Conservation (phyloP, 1,139 yeast genomes). For the Candida labiduridarum region DNA sequence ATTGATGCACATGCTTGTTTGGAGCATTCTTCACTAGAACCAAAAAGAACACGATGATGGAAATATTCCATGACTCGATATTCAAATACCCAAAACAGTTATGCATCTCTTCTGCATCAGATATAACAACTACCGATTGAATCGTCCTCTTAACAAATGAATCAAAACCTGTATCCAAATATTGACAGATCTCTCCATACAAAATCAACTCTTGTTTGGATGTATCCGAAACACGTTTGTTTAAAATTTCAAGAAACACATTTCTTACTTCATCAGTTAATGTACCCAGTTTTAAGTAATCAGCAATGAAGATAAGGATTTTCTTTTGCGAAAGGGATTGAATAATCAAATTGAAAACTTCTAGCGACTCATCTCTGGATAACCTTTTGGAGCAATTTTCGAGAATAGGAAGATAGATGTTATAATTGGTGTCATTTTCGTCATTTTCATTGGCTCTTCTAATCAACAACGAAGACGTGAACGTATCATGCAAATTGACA, state of each 20-base stretch:
- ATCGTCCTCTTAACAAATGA: slow-evolving; percentile 34
- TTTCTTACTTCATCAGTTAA: slow-evolving; percentile 16
- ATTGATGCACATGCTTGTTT: slow-evolving; percentile 27
- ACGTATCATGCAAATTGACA: slow-evolving; percentile 31
- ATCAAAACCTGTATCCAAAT: slow-evolving; percentile 24
- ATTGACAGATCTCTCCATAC: slow-evolving; percentile 29
- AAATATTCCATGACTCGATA: slow-evolving; percentile 32
- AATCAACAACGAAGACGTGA: slow-evolving; percentile 24
- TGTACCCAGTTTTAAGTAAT: slow-evolving; percentile 16
- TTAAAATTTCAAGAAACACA: slow-evolving; percentile 23
- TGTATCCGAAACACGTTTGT: slow-evolving; percentile 19
- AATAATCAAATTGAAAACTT: slow-evolving; percentile 24
- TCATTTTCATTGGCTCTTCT: slow-evolving; percentile 7
- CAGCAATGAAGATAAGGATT: slow-evolving; percentile 22
- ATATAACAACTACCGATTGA: slow-evolving; percentile 34
- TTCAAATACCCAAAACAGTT: slow-evolving; percentile 22
- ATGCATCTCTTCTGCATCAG: slow-evolving; percentile 30
- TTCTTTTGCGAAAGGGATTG: slow-evolving; percentile 27
- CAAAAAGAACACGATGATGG: slow-evolving; percentile 34
- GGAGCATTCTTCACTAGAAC: slow-evolving; percentile 40
- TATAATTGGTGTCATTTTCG: slow-evolving; percentile 7
- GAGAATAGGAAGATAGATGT: slow-evolving; percentile 16
- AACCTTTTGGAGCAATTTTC: slow-evolving; percentile 16
- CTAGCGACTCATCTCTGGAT: slow-evolving; percentile 21
- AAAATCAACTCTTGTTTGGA: slow-evolving; percentile 24